Evolutionary conservation across 2,329 filamentous ascomycete species (phyloP).

Genomic region (Cercospora beticola): DNA sequence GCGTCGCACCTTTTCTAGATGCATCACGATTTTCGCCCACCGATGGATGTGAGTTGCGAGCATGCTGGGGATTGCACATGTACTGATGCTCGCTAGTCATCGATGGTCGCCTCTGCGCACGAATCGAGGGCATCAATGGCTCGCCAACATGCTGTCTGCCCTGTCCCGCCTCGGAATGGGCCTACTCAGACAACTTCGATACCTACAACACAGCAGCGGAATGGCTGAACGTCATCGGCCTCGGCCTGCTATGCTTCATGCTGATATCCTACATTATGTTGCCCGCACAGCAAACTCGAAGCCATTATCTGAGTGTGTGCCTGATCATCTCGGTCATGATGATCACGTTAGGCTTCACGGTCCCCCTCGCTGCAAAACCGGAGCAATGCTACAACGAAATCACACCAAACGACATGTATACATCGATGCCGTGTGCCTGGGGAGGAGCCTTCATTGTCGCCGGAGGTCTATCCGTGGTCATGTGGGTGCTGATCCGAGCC

Average conservation of each 20-base stretch:
- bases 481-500: conserved; percentile 90
- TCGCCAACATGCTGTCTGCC: conserved; percentile 77
- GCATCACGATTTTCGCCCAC: conserved; percentile 56
- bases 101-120: conserved; percentile 59
- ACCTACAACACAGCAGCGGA: conserved; percentile 67
- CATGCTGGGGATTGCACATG: background rate
- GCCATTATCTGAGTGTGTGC: conserved; percentile 91
- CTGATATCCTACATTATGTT: conserved; percentile 76
- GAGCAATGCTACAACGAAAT: conserved; percentile 85
- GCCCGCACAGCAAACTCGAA: conserved; percentile 82
- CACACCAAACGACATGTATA: conserved; percentile 89
- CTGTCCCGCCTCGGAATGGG: conserved; percentile 81
- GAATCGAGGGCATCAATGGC: conserved; percentile 43
- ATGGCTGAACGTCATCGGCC: conserved; percentile 76
- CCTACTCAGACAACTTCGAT: conserved; percentile 59
- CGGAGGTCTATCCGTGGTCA: conserved; percentile 77
- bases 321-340: conserved; percentile 72
- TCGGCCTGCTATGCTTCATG: conserved; percentile 71
- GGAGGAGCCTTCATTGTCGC: conserved; percentile 83
- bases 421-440: conserved; percentile 76
- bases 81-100: conserved; percentile 49
- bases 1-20: conserved; percentile 69
- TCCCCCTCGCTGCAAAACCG: conserved; percentile 76
- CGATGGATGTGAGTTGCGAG: conserved; percentile 64
- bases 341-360: conserved; percentile 89